Evolutionary conservation across 148 eudicot genomes (phyloP).

Genomic region (Simmondsia chinensis): DNA sequence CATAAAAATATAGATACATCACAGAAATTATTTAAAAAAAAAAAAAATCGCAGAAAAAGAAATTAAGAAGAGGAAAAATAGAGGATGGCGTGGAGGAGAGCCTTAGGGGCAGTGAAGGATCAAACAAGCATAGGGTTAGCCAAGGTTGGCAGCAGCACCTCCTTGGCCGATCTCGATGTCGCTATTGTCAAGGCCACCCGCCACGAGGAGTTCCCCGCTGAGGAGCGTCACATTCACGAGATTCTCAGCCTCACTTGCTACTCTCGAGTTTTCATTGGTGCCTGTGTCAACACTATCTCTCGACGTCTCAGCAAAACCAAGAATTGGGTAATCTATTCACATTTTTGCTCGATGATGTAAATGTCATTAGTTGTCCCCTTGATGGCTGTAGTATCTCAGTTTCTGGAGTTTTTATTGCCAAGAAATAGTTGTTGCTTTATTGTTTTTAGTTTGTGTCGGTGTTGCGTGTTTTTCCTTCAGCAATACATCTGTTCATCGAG

Average conservation of each 20-base stretch:
- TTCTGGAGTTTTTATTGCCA: too few species aligned
- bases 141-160: conserved; percentile 44
- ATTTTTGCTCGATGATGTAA: too few species aligned
- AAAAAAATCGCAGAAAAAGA: not conserved
- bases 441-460: too few species aligned
- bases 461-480: too few species aligned
- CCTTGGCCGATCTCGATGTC: conserved; percentile 69
- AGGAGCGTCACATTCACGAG: conserved; percentile 65
- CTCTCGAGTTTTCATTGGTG: conserved; percentile 39
- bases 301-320: conserved; percentile 66
- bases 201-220: conserved; percentile 74
- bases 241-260: conserved; percentile 53
- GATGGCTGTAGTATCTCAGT: too few species aligned
- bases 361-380: too few species aligned
- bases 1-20: too few species aligned
- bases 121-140: conserved; percentile 80
- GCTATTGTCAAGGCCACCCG: conserved; percentile 85
- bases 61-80: not conserved
- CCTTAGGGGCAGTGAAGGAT: conserved; percentile 90
- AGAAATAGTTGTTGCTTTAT: too few species aligned
- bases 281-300: conserved; percentile 51
- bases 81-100: conserved; percentile 46
- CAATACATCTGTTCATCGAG: too few species aligned
- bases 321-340: conserved; percentile 40
- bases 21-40: too few species aligned